Percentiles rank a stretch among this genome's conserved stretches.
These are phyloP conservation scores for Cardamine resedifolia DNA, from an alignment of 345 rosid genomes.

Conservation along the genomic window DNA sequence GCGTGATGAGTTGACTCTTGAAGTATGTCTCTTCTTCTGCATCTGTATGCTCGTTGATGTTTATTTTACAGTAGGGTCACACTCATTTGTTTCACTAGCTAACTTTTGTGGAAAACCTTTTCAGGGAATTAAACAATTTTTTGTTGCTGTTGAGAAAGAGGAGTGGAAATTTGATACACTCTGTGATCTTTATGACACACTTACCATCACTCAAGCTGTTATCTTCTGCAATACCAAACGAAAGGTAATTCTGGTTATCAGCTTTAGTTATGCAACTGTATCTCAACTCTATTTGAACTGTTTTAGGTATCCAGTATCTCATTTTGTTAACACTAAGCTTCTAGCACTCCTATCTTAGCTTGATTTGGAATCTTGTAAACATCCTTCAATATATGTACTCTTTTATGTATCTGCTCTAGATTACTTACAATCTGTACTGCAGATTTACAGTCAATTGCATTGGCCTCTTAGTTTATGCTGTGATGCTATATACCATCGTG, in stretches of 20 bases:
- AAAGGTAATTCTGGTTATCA: slow-evolving; percentile 54
- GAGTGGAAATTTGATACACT: slow-evolving; percentile 99
- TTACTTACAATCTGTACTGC: neutral
- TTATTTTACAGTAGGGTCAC: neutral
- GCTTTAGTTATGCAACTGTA: neutral
- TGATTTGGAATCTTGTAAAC: slow-evolving; percentile 11
- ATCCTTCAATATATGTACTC: neutral
- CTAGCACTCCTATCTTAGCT: neutral
- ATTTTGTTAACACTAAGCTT: neutral
- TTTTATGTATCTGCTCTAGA: neutral
- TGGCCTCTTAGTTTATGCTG: neutral
- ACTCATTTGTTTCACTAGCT: neutral
- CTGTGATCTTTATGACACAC: slow-evolving; percentile 94
- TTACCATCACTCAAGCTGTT: slow-evolving; percentile 93
- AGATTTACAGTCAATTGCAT: neutral
- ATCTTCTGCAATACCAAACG: slow-evolving; percentile 97
- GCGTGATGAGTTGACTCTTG: slow-evolving; percentile 97
- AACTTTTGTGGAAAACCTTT: slow-evolving; percentile 3
- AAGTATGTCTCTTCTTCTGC: slow-evolving; percentile 47
- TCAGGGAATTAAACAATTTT: slow-evolving; percentile 95
- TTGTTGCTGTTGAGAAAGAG: slow-evolving; percentile 92
- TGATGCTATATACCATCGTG: slow-evolving; percentile 4
- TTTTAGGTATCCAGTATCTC: slow-evolving; percentile 37
- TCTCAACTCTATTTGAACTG: neutral
- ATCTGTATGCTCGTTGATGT: neutral